Conservation (phyloP, 2,329 filamentous ascomycete species). For the Nemania sp. region DNA sequence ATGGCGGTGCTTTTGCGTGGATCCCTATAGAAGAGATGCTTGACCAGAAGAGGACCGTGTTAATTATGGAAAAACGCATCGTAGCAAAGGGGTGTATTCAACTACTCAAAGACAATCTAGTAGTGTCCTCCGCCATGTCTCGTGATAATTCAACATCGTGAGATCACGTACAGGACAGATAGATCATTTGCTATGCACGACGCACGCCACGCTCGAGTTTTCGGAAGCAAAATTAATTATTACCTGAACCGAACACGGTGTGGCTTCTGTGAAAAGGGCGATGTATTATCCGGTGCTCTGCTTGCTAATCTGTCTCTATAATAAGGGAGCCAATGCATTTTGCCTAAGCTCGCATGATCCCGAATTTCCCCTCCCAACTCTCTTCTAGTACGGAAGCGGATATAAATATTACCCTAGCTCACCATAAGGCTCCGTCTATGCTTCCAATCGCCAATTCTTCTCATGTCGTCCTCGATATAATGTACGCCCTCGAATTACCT, state of each 20-base stretch:
- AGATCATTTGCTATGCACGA: background rate
- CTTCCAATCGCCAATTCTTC: background rate
- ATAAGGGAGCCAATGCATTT: slow-evolving; percentile 25
- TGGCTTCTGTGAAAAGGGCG: background rate
- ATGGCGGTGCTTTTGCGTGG: slow-evolving; percentile 6
- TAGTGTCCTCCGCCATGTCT: background rate
- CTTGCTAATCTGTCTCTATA: background rate
- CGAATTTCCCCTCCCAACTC: slow-evolving; percentile 4
- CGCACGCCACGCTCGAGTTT: slow-evolving; percentile 1
- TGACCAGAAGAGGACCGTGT: slow-evolving; percentile 17
- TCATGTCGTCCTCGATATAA: background rate
- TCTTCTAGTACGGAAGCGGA: background rate
- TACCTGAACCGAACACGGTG: slow-evolving; percentile 4
- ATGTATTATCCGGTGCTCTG: slow-evolving; percentile 14
- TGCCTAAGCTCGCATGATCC: slow-evolving; percentile 36
- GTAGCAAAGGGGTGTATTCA: background rate
- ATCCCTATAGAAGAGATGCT: slow-evolving; percentile 15
- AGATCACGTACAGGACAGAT: background rate
- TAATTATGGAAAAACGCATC: slow-evolving; percentile 18
- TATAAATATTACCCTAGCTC: background rate
- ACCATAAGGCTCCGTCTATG: background rate
- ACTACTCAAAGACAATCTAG: background rate
- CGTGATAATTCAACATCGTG: slow-evolving; percentile 9
- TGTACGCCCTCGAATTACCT: background rate
- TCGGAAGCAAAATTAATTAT: background rate